These are phyloP conservation scores for Beauveria rudraprayagi DNA, from an alignment of 2,329 filamentous ascomycete genomes.

Conservation along the genomic window DNA sequence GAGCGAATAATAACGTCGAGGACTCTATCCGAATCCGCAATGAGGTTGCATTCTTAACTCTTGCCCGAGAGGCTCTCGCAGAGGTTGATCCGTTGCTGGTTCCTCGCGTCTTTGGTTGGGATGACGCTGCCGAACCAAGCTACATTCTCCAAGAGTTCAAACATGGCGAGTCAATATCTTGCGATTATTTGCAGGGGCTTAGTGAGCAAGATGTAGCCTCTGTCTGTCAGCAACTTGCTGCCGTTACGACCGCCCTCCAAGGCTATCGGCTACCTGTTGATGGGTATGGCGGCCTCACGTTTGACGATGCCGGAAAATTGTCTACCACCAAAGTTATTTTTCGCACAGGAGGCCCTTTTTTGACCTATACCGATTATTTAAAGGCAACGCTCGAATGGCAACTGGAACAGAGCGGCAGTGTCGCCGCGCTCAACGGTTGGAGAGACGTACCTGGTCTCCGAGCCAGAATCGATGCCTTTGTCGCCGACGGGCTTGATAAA, in stretches of 20 bases:
- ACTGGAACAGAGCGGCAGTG: not conserved
- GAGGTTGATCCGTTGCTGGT: not conserved
- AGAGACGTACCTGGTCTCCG: not conserved
- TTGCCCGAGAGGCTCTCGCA: not conserved
- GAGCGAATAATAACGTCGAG: constrained; percentile 5
- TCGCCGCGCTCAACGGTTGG: constrained; percentile 2
- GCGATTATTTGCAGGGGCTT: not conserved
- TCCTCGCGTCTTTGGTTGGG: constrained; percentile 4
- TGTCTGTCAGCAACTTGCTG: constrained; percentile 4
- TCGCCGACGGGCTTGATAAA: not conserved
- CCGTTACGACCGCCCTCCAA: not conserved
- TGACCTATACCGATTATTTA: constrained; percentile 3
- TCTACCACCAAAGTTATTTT: constrained; percentile 4
- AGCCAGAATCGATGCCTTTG: constrained; percentile 1
- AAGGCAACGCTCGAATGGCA: constrained; percentile 6
- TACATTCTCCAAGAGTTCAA: constrained; percentile 10
- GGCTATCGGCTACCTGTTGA: not conserved
- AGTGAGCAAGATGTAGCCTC: not conserved
- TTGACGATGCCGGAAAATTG: constrained; percentile 1
- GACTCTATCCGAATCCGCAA: constrained; percentile 6
- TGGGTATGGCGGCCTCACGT: constrained; percentile 5
- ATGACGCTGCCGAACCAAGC: not conserved
- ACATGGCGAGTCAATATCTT: not conserved
- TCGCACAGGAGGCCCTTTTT: not conserved
- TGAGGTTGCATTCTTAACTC: not conserved